Evolutionary conservation across 208 protist genomes (phyloP).

Genomic region (Angomonas ambiguus): DNA sequence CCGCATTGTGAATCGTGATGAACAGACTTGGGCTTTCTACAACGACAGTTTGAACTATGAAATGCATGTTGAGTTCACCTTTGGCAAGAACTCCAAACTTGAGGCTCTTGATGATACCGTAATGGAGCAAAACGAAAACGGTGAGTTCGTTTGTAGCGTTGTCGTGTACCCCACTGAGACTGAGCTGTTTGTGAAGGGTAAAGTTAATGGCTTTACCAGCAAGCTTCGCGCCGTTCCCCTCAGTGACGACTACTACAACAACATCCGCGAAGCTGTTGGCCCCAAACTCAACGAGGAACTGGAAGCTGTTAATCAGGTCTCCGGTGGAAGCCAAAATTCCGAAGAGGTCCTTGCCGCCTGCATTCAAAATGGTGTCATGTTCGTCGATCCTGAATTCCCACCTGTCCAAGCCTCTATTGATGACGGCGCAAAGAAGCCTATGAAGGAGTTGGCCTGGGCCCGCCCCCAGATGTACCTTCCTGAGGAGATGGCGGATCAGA

Average conservation of each 20-base stretch:
- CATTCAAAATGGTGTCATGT: constrained; percentile 45
- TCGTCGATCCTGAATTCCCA: constrained; percentile 73
- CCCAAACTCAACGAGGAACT: constrained; percentile 26
- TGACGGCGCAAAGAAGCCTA: constrained; percentile 39
- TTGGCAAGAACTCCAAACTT: constrained; percentile 59
- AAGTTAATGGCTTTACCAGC: constrained; percentile 60
- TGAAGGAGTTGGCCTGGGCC: constrained; percentile 60
- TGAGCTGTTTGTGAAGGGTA: constrained; percentile 64
- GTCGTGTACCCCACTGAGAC: constrained; percentile 78
- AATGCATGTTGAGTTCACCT: constrained; percentile 68
- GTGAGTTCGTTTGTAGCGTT: constrained; percentile 38
- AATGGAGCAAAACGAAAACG: constrained; percentile 30
- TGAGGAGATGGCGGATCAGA: constrained; percentile 45
- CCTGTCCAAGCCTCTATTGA: constrained; percentile 55
- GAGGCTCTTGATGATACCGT: constrained; percentile 49
- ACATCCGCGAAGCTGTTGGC: constrained; percentile 13
- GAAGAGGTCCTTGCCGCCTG: constrained; percentile 56
- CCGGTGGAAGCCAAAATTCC: constrained; percentile 33
- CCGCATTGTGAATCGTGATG: constrained; percentile 55
- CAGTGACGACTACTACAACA: constrained; percentile 47
- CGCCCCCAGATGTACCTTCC: constrained; percentile 49
- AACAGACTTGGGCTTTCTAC: constrained; percentile 77
- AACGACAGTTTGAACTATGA: constrained; percentile 72
- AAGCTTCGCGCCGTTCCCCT: constrained; percentile 54
- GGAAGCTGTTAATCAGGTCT: constrained; percentile 27